Percentiles rank a stretch among this genome's conserved stretches.
Conservation (phyloP, 495 filamentous ascomycete species). For the Penicillium egyptiacum region DNA sequence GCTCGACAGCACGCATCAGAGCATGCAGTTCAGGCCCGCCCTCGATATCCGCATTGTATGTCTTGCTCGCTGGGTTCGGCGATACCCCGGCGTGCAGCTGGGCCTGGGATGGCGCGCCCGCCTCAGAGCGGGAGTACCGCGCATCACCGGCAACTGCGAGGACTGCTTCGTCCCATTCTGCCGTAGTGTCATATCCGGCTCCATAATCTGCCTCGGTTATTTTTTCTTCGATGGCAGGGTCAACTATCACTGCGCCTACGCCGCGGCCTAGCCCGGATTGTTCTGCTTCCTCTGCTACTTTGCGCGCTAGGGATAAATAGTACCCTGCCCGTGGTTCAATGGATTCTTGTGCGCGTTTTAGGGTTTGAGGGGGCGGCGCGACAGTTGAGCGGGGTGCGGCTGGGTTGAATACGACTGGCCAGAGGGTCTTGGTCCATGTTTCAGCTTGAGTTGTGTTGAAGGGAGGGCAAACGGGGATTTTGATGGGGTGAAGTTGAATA, state of each 20-base stretch:
- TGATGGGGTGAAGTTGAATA: slow-evolving; percentile 47
- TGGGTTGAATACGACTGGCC: slow-evolving; percentile 88
- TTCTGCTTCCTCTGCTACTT: slow-evolving; percentile 58
- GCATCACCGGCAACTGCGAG: slow-evolving; percentile 78
- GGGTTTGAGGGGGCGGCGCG: slow-evolving; percentile 56
- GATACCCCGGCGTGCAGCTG: slow-evolving; percentile 22
- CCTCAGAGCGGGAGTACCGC: slow-evolving; percentile 59
- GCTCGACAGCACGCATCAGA: slow-evolving; percentile 80
- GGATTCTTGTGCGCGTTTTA: slow-evolving; percentile 52
- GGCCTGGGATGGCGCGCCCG: slow-evolving; percentile 31
- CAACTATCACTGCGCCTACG: slow-evolving; percentile 82
- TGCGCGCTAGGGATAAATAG: slow-evolving; percentile 68
- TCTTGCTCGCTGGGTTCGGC: slow-evolving; percentile 32
- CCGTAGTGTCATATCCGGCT: slow-evolving; percentile 16
- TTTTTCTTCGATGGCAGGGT: slow-evolving; percentile 46
- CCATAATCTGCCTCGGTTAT: slow-evolving; percentile 28
- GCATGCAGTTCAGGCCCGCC: slow-evolving; percentile 82
- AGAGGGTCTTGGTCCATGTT: slow-evolving; percentile 72
- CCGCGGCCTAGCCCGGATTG: slow-evolving; percentile 60
- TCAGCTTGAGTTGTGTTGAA: slow-evolving; percentile 72
- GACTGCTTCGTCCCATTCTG: slow-evolving; percentile 44
- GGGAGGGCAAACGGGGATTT: slow-evolving; percentile 73
- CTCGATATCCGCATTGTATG: slow-evolving; percentile 36
- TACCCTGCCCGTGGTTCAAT: slow-evolving; percentile 53
- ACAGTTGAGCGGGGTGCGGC: slow-evolving; percentile 53